phyloP scores from a whole-genome alignment of 352 stramenopile species.

The Phytophthora aleatoria region DNA sequence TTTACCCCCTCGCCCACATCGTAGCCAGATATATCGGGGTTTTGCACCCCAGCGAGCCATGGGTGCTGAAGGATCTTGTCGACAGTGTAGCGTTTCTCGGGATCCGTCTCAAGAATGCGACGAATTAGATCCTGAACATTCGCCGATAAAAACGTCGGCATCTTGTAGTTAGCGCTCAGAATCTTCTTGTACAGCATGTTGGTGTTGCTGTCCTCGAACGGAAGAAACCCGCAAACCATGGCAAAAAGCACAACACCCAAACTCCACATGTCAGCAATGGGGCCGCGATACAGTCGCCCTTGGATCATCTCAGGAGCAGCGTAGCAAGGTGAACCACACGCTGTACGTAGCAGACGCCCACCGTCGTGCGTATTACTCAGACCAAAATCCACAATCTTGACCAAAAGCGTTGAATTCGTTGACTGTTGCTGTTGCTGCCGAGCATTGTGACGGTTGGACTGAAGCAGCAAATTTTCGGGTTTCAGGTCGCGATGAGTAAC shows the following conservation, averaged over 20 bases:
- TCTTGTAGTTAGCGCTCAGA: constrained; percentile 83
- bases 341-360: constrained; percentile 79
- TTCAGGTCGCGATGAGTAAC: constrained; percentile 92
- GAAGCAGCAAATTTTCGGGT: constrained; percentile 91
- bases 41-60: constrained; percentile 65
- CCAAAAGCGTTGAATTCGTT: constrained; percentile 18
- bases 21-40: constrained; percentile 13
- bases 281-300: constrained; percentile 82
- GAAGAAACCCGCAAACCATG: constrained; percentile 90
- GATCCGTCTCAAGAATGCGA: constrained; percentile 86
- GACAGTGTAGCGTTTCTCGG: constrained; percentile 73
- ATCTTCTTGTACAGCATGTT: constrained; percentile 94
- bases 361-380: constrained; percentile 91
- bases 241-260: constrained; percentile 94
- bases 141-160: constrained; percentile 79
- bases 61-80: constrained; percentile 82
- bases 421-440: constrained; percentile 27
- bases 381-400: constrained; percentile 94
- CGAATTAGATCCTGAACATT: constrained; percentile 81
- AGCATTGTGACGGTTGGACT: constrained; percentile 42
- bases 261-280: constrained; percentile 91
- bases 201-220: constrained; percentile 94
- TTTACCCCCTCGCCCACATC: constrained; percentile 1
- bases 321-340: constrained; percentile 93
- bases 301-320: constrained; percentile 94